Base-by-base conservation (phyloP, 805 yeast species). In the Metschnikowia amazonensis region DNA sequence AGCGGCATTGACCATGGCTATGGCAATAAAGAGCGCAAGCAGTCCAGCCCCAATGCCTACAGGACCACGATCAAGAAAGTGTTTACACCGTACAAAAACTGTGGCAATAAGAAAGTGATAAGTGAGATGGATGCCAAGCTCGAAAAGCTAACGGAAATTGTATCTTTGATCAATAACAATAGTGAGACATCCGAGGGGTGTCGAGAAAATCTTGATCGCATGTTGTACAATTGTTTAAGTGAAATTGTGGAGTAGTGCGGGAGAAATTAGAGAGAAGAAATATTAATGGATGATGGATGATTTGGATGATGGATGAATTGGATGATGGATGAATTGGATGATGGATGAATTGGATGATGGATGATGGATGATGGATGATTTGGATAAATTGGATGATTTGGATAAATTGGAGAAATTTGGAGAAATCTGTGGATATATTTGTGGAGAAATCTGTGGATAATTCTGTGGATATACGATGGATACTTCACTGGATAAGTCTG, bases 21-120 rank as follows among this genome's bases (percentile, higher is more conserved):
- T 10, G 36, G 30, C 37, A 24, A 21, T 25, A 33, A 41, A 17
- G 53, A 49, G 8, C 44, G 44, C 14, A 37, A 49, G 17, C 44
- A 38, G 16, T 45, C 37, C 11, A 25, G 39, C 14, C 38, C 43
- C 17, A 48, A 59, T 24, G 46, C 43, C 14, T 70, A 68, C 54
- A 64, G 64, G 43, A 69, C 73, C 3, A 60, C 64, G 5, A 63
- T 69, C 31, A 60, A 59, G 44, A 71, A 69, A 55, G 56, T 72
- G 5, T 70, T 55, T 47, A 58, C 72, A 1, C 73, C 73, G 1
- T 46, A 46, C 13, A 63, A 61, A 44, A 66, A 60, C 35, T 50
- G 59, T 8, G 74, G 73, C 1, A 63, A 71, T 51, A 49, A 51
- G 38, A 66, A 62, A 21, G 40, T 50, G 21, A 59, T 69, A 8